phyloP scores from a whole-genome alignment of 768 basidiomycete species.

The Kwoniella bestiolae region DNA sequence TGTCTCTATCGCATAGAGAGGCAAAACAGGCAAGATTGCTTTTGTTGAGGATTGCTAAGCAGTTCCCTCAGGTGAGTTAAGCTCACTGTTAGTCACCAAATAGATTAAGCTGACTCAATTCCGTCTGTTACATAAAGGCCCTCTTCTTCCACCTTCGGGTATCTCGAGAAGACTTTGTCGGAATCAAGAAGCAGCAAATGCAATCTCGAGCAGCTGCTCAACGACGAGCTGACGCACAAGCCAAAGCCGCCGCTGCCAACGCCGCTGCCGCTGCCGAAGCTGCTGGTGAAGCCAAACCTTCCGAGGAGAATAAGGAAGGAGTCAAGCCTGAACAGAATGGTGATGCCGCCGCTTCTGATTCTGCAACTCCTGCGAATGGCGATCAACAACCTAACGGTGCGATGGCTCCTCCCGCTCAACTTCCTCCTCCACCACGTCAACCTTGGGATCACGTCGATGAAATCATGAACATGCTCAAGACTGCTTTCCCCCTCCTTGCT shows the following conservation, averaged over 20 bases:
- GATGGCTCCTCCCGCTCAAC: constrained; percentile 23
- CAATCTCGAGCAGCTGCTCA: constrained; percentile 28
- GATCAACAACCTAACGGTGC: not conserved
- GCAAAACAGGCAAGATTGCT: constrained; percentile 89
- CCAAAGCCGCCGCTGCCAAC: constrained; percentile 34
- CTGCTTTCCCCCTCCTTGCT: constrained; percentile 90
- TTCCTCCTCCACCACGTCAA: constrained; percentile 59
- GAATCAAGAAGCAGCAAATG: constrained; percentile 53
- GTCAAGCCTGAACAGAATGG: constrained; percentile 36
- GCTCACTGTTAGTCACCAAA: not conserved
- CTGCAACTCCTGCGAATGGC: constrained; percentile 12
- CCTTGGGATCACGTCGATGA: constrained; percentile 92
- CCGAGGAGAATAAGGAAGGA: constrained; percentile 36
- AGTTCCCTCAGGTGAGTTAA: constrained; percentile 82
- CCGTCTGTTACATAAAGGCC: constrained; percentile 63
- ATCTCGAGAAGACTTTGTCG: constrained; percentile 69
- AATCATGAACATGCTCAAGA: constrained; percentile 89
- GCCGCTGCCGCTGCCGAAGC: constrained; percentile 44
- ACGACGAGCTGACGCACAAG: constrained; percentile 31
- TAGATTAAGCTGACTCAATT: not conserved
- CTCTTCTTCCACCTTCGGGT: constrained; percentile 94
- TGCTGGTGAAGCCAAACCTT: constrained; percentile 50
- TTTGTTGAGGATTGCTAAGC: constrained; percentile 83
- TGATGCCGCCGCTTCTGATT: constrained; percentile 14
- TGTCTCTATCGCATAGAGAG: constrained; percentile 87